Evolutionary conservation across 257 asterid genomes (phyloP).

Genomic region (Henckelia pumila): DNA sequence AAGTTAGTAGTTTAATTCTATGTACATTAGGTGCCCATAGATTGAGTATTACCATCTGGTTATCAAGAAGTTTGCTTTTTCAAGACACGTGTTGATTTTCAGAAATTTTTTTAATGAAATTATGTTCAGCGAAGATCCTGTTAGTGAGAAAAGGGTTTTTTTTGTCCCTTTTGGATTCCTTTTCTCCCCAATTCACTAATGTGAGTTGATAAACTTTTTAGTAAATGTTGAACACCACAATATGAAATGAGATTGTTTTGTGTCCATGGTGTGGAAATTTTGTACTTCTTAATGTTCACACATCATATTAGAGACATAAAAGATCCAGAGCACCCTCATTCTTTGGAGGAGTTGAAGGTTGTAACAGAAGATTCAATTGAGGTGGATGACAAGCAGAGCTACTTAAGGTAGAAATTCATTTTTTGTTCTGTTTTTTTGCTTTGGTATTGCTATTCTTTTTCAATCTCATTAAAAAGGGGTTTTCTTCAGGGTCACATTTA

Average conservation of each 20-base stretch:
- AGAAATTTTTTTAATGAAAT: background rate
- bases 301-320: constrained; percentile 95
- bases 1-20: background rate
- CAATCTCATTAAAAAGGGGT: constrained; percentile 17
- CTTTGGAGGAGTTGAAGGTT: constrained; percentile 92
- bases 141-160: background rate
- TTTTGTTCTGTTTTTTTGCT: constrained; percentile 6
- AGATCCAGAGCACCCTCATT: constrained; percentile 96
- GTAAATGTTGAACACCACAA: background rate
- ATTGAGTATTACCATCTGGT: background rate
- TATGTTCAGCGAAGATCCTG: background rate
- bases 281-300: constrained; percentile 59
- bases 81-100: background rate
- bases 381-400: constrained; percentile 67
- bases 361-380: constrained; percentile 83
- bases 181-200: background rate
- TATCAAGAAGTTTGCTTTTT: background rate
- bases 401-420: constrained; percentile 55
- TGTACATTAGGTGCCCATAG: background rate
- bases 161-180: background rate
- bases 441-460: constrained; percentile 7
- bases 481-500: constrained; percentile 77
- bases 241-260: constrained; percentile 8
- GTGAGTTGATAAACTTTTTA: background rate
- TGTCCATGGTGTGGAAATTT: constrained; percentile 11